These are phyloP conservation scores for Amaranthus cruentus DNA, from an alignment of 148 eudicot genomes.

Conservation along the genomic window DNA sequence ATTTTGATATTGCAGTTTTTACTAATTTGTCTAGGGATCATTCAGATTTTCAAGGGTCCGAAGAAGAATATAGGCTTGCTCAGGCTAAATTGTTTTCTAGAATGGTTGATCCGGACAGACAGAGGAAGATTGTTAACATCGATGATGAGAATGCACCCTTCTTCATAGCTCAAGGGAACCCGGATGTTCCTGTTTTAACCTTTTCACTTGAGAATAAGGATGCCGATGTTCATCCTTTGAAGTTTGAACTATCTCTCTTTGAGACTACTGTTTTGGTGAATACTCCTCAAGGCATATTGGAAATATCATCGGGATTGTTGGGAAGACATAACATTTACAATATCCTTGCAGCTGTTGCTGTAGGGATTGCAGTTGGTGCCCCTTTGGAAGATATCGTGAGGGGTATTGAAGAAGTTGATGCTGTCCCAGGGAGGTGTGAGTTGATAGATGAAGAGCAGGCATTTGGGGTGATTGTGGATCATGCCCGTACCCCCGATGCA, in stretches of 20 bases:
- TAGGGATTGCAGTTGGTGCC: constrained; percentile 96
- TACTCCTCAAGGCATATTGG: constrained; percentile 88
- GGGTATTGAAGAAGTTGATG: constrained; percentile 97
- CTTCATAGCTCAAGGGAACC: constrained; percentile 69
- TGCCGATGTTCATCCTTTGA: constrained; percentile 81
- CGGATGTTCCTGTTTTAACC: constrained; percentile 84
- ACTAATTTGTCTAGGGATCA: constrained; percentile 64
- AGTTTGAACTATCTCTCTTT: constrained; percentile 82
- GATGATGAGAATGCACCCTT: constrained; percentile 79
- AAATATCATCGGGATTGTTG: constrained; percentile 93
- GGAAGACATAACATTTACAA: constrained; percentile 86
- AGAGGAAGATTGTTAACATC: constrained; percentile 81
- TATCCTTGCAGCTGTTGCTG: constrained; percentile 92
- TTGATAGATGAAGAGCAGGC: constrained; percentile 98
- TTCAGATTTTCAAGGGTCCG: constrained; percentile 58
- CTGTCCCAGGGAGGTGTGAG: constrained; percentile 96
- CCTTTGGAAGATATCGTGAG: constrained; percentile 96
- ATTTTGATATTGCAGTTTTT: constrained; percentile 92
- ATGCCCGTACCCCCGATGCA: constrained; percentile 78
- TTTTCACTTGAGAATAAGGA: constrained; percentile 84
- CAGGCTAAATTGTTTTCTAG: constrained; percentile 63
- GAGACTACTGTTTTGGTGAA: constrained; percentile 93
- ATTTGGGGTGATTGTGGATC: constrained; percentile 90
- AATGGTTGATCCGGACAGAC: constrained; percentile 94
- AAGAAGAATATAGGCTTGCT: constrained; percentile 67